Conservation (phyloP, 345 rosid species). For the Chamaenerion angustifolium region DNA sequence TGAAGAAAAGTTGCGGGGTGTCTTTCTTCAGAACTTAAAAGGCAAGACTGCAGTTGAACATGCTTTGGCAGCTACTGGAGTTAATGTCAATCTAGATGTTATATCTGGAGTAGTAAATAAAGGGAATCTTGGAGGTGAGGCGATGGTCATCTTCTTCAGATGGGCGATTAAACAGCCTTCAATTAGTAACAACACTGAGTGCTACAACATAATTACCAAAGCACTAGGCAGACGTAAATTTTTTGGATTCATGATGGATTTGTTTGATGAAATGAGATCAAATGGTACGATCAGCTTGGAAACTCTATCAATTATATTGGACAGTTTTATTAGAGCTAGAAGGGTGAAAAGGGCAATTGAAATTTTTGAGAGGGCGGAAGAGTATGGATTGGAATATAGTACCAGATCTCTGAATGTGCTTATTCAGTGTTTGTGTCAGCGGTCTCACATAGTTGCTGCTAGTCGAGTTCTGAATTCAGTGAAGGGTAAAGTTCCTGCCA, state of each 20-base stretch:
- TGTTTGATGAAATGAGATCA: slow-evolving; percentile 27
- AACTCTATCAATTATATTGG: slow-evolving; percentile 43
- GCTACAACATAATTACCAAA: slow-evolving; percentile 40
- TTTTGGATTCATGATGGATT: slow-evolving; percentile 30
- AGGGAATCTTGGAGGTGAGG: slow-evolving; percentile 61
- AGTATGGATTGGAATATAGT: slow-evolving; percentile 35
- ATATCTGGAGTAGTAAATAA: slow-evolving; percentile 50
- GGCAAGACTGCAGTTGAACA: slow-evolving; percentile 38
- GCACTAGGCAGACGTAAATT: slow-evolving; percentile 72
- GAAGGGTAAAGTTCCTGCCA: slow-evolving; percentile 36
- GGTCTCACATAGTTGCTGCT: slow-evolving; percentile 63
- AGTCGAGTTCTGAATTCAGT: slow-evolving; percentile 36
- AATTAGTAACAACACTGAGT: slow-evolving; percentile 26
- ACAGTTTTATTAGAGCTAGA: slow-evolving; percentile 37
- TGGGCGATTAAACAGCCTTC: slow-evolving; percentile 61
- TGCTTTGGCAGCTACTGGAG: slow-evolving; percentile 32
- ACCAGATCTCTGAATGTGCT: slow-evolving; percentile 53
- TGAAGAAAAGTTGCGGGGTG: slow-evolving; percentile 72
- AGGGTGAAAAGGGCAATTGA: slow-evolving; percentile 41
- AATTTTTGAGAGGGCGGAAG: slow-evolving; percentile 34
- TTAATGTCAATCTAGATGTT: slow-evolving; percentile 37
- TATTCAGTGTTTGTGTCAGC: slow-evolving; percentile 46
- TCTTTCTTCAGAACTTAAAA: slow-evolving; percentile 59
- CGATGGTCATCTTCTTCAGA: slow-evolving; percentile 51
- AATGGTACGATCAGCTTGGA: slow-evolving; percentile 27